phyloP scores from a whole-genome alignment of 331 rosid species.

The Rosa hybrid region DNA sequence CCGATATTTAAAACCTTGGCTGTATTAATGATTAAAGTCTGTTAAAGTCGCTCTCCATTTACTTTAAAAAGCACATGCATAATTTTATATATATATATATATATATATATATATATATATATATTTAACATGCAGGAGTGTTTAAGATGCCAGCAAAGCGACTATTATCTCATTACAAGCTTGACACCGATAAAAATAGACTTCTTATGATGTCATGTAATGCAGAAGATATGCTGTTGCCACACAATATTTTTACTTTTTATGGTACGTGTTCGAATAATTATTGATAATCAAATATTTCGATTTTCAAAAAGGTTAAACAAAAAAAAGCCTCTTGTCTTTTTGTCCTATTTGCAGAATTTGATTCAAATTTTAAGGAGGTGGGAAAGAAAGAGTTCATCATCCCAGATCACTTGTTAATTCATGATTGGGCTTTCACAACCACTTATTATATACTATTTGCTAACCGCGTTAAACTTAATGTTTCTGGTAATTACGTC shows the following conservation, averaged over 20 bases:
- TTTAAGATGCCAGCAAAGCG: conserved; percentile 90
- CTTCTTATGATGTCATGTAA: conserved; percentile 80
- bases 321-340: too few relatives aligned
- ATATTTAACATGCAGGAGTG: conserved; percentile 39
- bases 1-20: too few relatives aligned
- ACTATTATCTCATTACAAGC: conserved; percentile 78
- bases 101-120: too few relatives aligned
- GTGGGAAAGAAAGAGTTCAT: conserved; percentile 55
- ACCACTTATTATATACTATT: conserved; percentile 68
- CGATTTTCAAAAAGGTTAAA: not conserved
- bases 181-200: conserved; percentile 53
- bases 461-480: conserved; percentile 86
- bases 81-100: too few relatives aligned
- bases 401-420: conserved; percentile 81
- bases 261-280: conserved; percentile 37
- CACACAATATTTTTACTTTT: conserved; percentile 67
- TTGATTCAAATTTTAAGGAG: conserved; percentile 58
- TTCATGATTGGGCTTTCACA: conserved; percentile 94
- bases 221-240: conserved; percentile 85
- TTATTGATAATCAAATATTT: too few relatives aligned
- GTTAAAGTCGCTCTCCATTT: too few relatives aligned
- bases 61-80: too few relatives aligned
- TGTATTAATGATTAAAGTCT: too few relatives aligned
- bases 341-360: conserved; percentile 42
- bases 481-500: conserved; percentile 43